Evolutionary conservation across 495 filamentous ascomycete species (phyloP).

Genomic region (Trichodelitschia bisporula): DNA sequence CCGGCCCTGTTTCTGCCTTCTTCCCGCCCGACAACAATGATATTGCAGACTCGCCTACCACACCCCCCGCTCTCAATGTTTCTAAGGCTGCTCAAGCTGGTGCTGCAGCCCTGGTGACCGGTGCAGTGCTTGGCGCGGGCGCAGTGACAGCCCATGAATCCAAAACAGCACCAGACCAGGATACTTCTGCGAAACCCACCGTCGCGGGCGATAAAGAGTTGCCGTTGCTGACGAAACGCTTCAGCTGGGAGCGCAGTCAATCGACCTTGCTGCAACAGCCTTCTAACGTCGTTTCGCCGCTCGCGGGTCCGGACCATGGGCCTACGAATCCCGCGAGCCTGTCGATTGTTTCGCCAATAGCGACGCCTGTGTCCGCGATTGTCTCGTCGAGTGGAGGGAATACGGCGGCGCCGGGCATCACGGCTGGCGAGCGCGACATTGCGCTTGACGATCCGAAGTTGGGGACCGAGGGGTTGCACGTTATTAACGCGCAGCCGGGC

Average conservation of each 20-base stretch:
- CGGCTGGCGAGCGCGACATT: not conserved
- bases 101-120: not conserved
- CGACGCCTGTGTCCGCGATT: not conserved
- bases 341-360: not conserved
- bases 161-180: too few relatives aligned
- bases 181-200: too few relatives aligned
- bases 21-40: conserved; percentile 34
- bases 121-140: not conserved
- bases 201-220: too few relatives aligned
- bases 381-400: too few relatives aligned
- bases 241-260: conserved; percentile 15
- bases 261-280: not conserved
- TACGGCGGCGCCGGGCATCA: not conserved
- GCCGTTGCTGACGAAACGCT: conserved; percentile 10
- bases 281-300: too few relatives aligned
- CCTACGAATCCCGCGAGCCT: not conserved
- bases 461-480: conserved; percentile 7
- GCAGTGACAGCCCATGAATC: not conserved
- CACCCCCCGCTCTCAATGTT: conserved; percentile 10
- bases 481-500: conserved; percentile 7
- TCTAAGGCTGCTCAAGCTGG: conserved; percentile 17
- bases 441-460: not conserved
- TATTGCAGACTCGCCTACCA: conserved; percentile 30
- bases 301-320: too few relatives aligned
- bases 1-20: conserved; percentile 14